phyloP scores from a whole-genome alignment of 768 basidiomycete species.

The Hemileccinum impolitum region DNA sequence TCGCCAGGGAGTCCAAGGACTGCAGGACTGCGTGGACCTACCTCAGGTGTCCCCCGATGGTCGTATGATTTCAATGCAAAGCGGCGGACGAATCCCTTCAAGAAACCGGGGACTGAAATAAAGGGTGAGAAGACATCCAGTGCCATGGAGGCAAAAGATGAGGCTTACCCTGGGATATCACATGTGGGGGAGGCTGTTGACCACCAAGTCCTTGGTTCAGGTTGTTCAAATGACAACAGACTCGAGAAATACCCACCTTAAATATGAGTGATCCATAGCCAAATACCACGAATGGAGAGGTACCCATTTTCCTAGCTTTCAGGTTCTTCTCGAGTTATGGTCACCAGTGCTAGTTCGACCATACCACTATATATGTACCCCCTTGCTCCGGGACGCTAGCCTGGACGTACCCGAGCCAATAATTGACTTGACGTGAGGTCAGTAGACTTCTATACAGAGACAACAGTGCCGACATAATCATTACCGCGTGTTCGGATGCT shows the following conservation, averaged over 20 bases:
- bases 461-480: neutral
- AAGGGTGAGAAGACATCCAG: neutral
- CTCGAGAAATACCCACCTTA: slow-evolving; percentile 45
- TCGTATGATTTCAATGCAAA: slow-evolving; percentile 93
- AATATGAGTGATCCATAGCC: slow-evolving; percentile 93
- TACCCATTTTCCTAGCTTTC: slow-evolving; percentile 5
- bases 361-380: slow-evolving; percentile 3
- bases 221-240: no score
- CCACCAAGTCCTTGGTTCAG: no score
- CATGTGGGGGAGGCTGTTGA: slow-evolving; percentile 77
- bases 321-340: neutral
- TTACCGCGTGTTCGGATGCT: neutral
- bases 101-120: slow-evolving; percentile 64
- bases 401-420: neutral
- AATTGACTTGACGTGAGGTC: no score
- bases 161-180: slow-evolving; percentile 55
- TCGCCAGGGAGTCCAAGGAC: neutral
- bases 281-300: slow-evolving; percentile 66
- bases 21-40: slow-evolving; percentile 24
- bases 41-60: slow-evolving; percentile 89
- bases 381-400: neutral
- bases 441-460: neutral
- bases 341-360: neutral
- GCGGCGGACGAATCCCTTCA: slow-evolving; percentile 87
- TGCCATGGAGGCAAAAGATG: no score